A percentile compares a stretch with the other conserved stretches of the same genome.
phyloP scores from a whole-genome alignment of 1,139 yeast genomes.

The Meyerozyma elateridarum region DNA sequence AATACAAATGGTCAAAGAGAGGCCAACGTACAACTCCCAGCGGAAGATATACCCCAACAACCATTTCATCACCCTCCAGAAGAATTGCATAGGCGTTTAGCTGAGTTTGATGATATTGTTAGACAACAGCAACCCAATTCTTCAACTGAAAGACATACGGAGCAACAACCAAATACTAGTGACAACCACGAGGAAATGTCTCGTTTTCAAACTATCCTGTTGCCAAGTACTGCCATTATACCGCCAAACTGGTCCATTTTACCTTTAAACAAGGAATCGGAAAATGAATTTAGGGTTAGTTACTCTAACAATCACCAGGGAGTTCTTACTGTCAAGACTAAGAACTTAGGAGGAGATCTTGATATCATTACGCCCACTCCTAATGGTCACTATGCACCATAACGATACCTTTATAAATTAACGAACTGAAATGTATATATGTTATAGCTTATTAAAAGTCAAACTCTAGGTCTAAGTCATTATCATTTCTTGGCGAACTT shows the following conservation, averaged over 20 bases:
- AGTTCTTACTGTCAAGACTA: conserved; percentile 7
- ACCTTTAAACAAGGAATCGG: conserved; percentile 19
- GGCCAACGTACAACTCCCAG: background rate
- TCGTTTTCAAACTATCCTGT: conserved; percentile 17
- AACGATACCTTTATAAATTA: background rate
- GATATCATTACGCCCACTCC: conserved; percentile 1
- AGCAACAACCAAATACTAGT: background rate
- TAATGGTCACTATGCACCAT: background rate
- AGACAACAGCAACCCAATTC: background rate
- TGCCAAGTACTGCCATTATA: conserved; percentile 24
- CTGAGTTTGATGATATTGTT: background rate
- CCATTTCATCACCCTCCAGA: background rate
- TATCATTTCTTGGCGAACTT: conserved; percentile 9
- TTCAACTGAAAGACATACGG: too few relatives aligned
- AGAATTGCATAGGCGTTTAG: background rate
- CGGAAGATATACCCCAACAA: background rate
- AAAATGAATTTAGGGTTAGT: conserved; percentile 17
- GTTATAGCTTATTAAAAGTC: conserved; percentile 14
- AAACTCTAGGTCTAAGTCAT: conserved; percentile 28
- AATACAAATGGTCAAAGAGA: background rate
- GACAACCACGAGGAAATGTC: background rate
- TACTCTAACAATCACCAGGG: conserved; percentile 14
- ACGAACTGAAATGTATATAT: background rate
- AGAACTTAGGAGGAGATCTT: background rate
- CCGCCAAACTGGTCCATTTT: conserved; percentile 35